Evolutionary conservation across 2,329 filamentous ascomycete species (phyloP), one percentile per base, ranked within the genome.

Genomic region (Elsinoe fawcettii): DNA sequence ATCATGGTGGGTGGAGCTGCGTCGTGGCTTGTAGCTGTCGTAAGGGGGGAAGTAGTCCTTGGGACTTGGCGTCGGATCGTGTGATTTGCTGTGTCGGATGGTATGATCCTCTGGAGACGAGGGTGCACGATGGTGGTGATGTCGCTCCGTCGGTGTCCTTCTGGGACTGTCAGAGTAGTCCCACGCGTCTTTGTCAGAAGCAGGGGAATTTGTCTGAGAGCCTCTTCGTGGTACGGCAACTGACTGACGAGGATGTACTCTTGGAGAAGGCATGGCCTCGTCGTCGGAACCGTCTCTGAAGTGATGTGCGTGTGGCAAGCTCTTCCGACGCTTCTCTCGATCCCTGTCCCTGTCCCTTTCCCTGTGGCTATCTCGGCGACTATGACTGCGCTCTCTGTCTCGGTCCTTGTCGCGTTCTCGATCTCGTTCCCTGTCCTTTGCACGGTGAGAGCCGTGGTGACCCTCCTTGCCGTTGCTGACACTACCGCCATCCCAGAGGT

Each of bases 41-140:
- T 58, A 62, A 32, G 61, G 61, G 27, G 60, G 58, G 53, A 66
- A 66, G 56, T 66, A 66, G 18, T 64, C 61, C 14, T 59, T 66
- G 59, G 70, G 70, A 41, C 65, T 70, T 7, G 67, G 63, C 20
- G 74, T 70, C 2, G 71, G 70, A 20, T 76, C 74, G 51, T 77
- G 72, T 41, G 71, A 73, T 44, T 67, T 66, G 11, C 71, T 69
- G 36, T 74, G 70, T n/a, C 71, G 67, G 11, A 76, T 66, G 61
- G 70, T 39, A 56, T 68, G 66, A 4, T 64, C 54, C 18, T 41
- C 16, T 8, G 54, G 54, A 2, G 54, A 56, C 6, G 54, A 43
- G 5, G 54, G 20, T 9, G 14, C 59, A 18, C 69, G 66, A 5
- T 66, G 66, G 30, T 68, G 67, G 0, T 66, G 67, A 30, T 70